These are phyloP conservation scores for Talaromyces trachyspermus DNA, from an alignment of 495 filamentous ascomycete species.

Conservation along the genomic window DNA sequence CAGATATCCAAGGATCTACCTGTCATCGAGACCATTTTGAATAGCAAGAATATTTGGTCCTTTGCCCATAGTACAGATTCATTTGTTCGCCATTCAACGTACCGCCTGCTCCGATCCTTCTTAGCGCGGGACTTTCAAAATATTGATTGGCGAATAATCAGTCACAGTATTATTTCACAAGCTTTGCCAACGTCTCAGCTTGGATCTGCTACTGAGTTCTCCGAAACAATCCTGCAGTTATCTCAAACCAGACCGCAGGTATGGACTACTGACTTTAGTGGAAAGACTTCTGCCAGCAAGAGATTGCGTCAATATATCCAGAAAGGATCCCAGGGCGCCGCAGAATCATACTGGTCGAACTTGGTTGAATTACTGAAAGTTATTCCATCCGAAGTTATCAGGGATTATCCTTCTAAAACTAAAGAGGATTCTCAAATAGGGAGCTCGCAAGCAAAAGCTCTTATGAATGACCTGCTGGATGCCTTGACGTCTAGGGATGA, in stretches of 20 bases:
- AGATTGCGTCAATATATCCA: slow-evolving; percentile 67
- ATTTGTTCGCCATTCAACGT: slow-evolving; percentile 61
- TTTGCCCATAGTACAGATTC: slow-evolving; percentile 60
- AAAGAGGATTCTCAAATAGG: slow-evolving; percentile 20
- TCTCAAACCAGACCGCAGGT: slow-evolving; percentile 57
- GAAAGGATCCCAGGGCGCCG: slow-evolving; percentile 70
- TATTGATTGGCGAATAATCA: slow-evolving; percentile 56
- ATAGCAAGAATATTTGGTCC: slow-evolving; percentile 66
- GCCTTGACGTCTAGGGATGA: slow-evolving; percentile 72
- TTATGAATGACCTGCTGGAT: slow-evolving; percentile 57
- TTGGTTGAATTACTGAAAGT: slow-evolving; percentile 50
- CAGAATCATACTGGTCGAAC: slow-evolving; percentile 62
- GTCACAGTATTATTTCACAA: slow-evolving; percentile 59
- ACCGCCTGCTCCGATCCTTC: slow-evolving; percentile 55
- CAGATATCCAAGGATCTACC: slow-evolving; percentile 45
- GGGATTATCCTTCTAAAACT: slow-evolving; percentile 38
- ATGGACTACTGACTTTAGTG: slow-evolving; percentile 64
- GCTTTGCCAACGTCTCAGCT: slow-evolving; percentile 59
- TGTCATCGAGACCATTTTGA: slow-evolving; percentile 50
- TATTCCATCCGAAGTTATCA: slow-evolving; percentile 49
- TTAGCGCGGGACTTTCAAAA: slow-evolving; percentile 51
- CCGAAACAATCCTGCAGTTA: slow-evolving; percentile 53
- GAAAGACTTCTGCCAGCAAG: slow-evolving; percentile 57
- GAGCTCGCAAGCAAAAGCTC: slow-evolving; percentile 20
- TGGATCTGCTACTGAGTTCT: slow-evolving; percentile 63